These are phyloP conservation scores for Fusarium albidum DNA, from an alignment of 2,329 filamentous ascomycete species.

Conservation along the genomic window DNA sequence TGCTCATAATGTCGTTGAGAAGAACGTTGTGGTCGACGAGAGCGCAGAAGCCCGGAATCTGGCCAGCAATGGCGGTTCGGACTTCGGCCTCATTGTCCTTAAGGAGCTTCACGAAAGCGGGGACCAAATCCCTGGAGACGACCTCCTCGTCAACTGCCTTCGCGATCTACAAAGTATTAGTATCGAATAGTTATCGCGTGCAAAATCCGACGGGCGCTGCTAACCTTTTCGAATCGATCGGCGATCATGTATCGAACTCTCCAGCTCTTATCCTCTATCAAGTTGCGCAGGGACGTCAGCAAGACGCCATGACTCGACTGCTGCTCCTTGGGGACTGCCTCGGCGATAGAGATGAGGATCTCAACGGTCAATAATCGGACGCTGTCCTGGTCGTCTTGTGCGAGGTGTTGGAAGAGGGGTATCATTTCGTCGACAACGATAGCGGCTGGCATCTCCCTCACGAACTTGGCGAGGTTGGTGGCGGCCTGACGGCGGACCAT, in stretches of 20 bases:
- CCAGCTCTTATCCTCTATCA: constrained; percentile 99
- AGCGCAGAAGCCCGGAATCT: constrained; percentile 96
- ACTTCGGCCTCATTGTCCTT: constrained; percentile 99
- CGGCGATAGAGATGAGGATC: constrained; percentile 93
- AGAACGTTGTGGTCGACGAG: constrained; percentile 88
- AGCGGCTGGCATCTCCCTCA: constrained; percentile 92
- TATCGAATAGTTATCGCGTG: neutral
- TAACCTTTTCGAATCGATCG: constrained; percentile 92
- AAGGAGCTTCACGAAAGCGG: constrained; percentile 94
- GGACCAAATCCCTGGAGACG: constrained; percentile 90
- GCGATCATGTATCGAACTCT: constrained; percentile 99
- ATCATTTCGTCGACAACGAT: constrained; percentile 99
- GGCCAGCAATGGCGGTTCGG: constrained; percentile 93
- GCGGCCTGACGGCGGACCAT: constrained; percentile 98
- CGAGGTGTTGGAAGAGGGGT: constrained; percentile 96
- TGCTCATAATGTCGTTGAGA: constrained; percentile 95
- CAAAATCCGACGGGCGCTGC: constrained; percentile 45
- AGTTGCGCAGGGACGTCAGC: constrained; percentile 84
- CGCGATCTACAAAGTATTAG: constrained; percentile 72
- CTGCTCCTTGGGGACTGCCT: constrained; percentile 97
- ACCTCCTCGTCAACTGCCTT: constrained; percentile 99
- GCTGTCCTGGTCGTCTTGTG: constrained; percentile 96
- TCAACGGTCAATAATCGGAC: constrained; percentile 96
- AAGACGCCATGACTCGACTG: constrained; percentile 95
- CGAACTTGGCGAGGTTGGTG: constrained; percentile 95